phyloP scores from a whole-genome alignment of 2,329 filamentous ascomycete species.

The Metarhizium anisopliae region DNA sequence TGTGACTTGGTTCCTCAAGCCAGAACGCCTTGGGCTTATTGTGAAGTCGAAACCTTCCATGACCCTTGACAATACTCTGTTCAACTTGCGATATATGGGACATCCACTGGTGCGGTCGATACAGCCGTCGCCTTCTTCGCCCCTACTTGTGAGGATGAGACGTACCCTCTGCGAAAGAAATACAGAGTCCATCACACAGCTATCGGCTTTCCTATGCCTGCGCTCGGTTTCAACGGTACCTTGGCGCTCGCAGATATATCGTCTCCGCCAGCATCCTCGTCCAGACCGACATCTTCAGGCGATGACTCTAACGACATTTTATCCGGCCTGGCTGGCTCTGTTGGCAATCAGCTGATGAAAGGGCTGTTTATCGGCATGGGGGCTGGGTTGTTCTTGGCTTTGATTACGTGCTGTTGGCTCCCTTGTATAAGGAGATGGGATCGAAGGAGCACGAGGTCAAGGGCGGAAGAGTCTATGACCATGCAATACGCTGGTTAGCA shows the following conservation, averaged over 20 bases:
- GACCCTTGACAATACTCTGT: not conserved
- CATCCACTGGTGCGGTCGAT: too few relatives aligned
- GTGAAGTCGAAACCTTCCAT: too few relatives aligned
- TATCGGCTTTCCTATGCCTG: not conserved
- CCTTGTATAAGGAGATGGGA: not conserved
- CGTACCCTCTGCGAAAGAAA: not conserved
- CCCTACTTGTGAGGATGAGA: not conserved
- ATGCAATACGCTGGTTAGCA: not conserved
- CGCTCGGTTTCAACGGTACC: not conserved
- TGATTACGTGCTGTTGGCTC: constrained; percentile 2
- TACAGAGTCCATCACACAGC: not conserved
- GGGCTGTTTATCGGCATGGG: constrained; percentile 2
- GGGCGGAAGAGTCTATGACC: not conserved
- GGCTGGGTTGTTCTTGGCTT: not conserved
- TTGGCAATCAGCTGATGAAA: not conserved
- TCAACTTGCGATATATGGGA: not conserved
- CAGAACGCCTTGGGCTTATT: too few relatives aligned
- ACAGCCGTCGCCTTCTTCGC: not conserved
- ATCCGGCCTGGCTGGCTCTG: not conserved
- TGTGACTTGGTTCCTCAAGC: too few relatives aligned
- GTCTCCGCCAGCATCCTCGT: not conserved
- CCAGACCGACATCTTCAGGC: not conserved
- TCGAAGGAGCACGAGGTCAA: not conserved
- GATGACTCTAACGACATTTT: not conserved
- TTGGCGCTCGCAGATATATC: not conserved